Percentiles rank a stretch among this genome's conserved stretches.
Evolutionary conservation across 139 green algal genomes (phyloP).

Genomic region (Closterium sp.): DNA sequence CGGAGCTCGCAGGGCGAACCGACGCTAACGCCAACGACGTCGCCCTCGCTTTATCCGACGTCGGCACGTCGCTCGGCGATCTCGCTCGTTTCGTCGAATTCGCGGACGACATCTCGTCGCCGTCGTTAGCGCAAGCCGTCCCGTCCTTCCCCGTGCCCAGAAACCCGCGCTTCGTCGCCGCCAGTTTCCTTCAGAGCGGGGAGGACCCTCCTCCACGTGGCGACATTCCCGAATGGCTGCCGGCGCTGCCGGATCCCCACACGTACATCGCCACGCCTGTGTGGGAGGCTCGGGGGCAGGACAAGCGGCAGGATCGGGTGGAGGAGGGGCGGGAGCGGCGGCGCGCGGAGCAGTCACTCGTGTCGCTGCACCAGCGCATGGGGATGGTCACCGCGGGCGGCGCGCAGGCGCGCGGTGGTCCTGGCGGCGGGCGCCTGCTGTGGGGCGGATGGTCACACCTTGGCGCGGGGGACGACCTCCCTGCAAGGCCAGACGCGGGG

Average conservation of each 20-base stretch:
- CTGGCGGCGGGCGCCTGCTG: not conserved
- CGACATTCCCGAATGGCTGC: conserved; percentile 77
- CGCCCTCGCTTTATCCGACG: conserved; percentile 70
- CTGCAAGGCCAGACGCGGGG: not conserved
- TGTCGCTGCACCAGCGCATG: conserved; percentile 35
- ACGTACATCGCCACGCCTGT: conserved; percentile 64
- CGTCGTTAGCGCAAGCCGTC: not conserved
- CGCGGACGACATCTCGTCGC: conserved; percentile 22
- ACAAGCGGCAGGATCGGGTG: conserved; percentile 20
- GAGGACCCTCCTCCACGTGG: conserved; percentile 59
- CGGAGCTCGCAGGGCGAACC: conserved; percentile 72
- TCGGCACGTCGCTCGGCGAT: conserved; percentile 59
- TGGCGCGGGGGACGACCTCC: not conserved
- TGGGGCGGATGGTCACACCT: not conserved
- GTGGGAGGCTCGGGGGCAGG: conserved; percentile 6
- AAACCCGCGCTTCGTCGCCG: not conserved
- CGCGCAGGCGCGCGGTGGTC: not conserved
- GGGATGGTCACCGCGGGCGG: not conserved
- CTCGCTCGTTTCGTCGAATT: conserved; percentile 34
- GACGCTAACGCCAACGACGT: conserved; percentile 72
- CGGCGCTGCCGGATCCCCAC: conserved; percentile 83
- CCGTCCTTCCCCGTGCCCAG: conserved; percentile 29
- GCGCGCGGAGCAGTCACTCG: conserved; percentile 34
- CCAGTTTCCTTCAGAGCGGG: conserved; percentile 39
- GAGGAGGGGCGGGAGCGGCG: conserved; percentile 35